Evolutionary conservation across 2,329 filamentous ascomycete species (phyloP).

Genomic region (Botrytis fragariae): DNA sequence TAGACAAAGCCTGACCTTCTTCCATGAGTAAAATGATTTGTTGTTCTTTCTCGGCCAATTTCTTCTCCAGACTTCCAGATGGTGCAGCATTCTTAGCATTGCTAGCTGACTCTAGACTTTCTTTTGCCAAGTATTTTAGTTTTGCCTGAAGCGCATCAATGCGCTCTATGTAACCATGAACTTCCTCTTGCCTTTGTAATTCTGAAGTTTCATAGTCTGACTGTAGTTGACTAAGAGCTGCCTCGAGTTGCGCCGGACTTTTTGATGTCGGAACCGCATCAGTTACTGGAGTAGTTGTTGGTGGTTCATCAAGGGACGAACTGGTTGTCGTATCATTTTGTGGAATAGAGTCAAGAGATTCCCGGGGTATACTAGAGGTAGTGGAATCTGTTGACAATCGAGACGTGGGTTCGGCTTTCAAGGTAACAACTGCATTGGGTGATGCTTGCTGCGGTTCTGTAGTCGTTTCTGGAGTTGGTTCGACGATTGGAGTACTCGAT

Average conservation of each 20-base stretch:
- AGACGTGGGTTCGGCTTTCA: constrained; percentile 28
- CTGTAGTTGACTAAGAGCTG: constrained; percentile 41
- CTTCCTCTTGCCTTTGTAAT: constrained; percentile 70
- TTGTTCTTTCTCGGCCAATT: constrained; percentile 84
- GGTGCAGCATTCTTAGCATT: constrained; percentile 61
- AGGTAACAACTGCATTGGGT: constrained; percentile 22
- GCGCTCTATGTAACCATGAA: constrained; percentile 78
- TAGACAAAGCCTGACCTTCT: constrained; percentile 85
- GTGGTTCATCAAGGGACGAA: constrained; percentile 36
- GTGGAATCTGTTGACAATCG: constrained; percentile 35
- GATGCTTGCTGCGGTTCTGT: constrained; percentile 16
- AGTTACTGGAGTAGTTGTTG: constrained; percentile 6
- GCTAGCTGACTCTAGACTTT: constrained; percentile 73
- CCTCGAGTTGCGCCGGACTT: constrained; percentile 41
- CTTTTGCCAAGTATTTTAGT: constrained; percentile 79
- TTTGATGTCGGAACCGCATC: constrained; percentile 20
- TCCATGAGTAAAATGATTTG: constrained; percentile 87
- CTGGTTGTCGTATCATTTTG: constrained; percentile 27
- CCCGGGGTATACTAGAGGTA: constrained; percentile 31
- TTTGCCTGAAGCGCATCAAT: constrained; percentile 93
- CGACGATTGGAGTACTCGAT: constrained; percentile 20
- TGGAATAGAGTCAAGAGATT: constrained; percentile 31
- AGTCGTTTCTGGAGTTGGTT: neutral
- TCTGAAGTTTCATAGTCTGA: constrained; percentile 36
- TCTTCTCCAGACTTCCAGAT: constrained; percentile 68